Evolutionary conservation across 148 eudicot genomes (phyloP).

Genomic region (Pharnaceum exiguum): DNA sequence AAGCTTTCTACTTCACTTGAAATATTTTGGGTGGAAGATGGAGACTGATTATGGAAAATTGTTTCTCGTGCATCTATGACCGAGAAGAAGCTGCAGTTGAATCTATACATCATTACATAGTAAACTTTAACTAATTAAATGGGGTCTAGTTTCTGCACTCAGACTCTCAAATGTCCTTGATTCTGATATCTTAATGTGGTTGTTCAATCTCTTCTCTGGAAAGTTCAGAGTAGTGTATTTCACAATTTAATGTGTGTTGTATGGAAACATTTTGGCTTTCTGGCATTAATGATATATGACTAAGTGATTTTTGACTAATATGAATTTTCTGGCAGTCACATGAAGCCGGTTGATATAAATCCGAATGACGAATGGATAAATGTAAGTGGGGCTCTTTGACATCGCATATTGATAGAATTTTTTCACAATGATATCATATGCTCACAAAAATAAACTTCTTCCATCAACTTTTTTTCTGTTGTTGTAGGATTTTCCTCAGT

Average conservation of each 20-base stretch:
- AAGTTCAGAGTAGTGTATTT: background rate
- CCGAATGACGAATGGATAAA: slow-evolving; percentile 91
- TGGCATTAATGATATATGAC: background rate
- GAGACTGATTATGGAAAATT: too few relatives aligned
- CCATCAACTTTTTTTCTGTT: slow-evolving; percentile 4
- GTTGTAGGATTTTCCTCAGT: background rate
- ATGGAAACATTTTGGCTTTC: background rate
- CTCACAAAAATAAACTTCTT: background rate
- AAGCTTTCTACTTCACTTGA: background rate
- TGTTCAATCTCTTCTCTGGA: background rate
- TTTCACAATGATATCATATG: background rate
- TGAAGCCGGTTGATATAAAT: slow-evolving; percentile 82
- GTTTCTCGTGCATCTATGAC: too few relatives aligned
- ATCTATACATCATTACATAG: too few relatives aligned
- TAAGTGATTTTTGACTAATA: slow-evolving; percentile 6
- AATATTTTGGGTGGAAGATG: background rate
- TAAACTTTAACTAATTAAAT: too few relatives aligned
- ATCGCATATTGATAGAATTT: background rate
- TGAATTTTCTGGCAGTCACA: slow-evolving; percentile 49
- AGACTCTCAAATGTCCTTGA: too few relatives aligned
- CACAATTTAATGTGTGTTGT: background rate
- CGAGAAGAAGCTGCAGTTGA: too few relatives aligned
- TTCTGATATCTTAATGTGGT: background rate
- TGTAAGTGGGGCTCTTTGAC: slow-evolving; percentile 42
- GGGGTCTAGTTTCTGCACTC: too few relatives aligned